Conservation (phyloP, 2,329 filamentous ascomycete species). For the Scedosporium minutisporum region DNA sequence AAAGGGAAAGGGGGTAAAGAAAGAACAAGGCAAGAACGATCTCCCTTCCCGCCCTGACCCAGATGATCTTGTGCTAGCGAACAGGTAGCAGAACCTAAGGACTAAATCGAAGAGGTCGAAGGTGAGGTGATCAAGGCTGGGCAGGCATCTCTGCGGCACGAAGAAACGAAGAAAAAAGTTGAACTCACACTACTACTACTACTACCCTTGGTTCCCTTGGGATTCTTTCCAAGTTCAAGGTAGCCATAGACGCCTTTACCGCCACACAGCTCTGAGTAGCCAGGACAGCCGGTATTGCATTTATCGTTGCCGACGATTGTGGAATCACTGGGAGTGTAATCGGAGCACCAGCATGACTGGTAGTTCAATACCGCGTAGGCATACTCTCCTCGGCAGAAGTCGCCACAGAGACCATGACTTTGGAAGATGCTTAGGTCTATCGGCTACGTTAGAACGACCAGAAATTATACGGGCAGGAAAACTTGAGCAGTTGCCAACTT, state of each 20-base stretch:
- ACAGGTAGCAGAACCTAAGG: background rate
- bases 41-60: background rate
- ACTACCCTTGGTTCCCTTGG: slow-evolving; percentile 34
- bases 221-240: slow-evolving; percentile 40
- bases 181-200: background rate
- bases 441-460: slow-evolving; percentile 2
- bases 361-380: slow-evolving; percentile 61
- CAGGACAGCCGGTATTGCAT: slow-evolving; percentile 55
- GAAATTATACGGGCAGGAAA: background rate
- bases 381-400: slow-evolving; percentile 45
- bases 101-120: background rate
- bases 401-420: slow-evolving; percentile 59
- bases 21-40: background rate
- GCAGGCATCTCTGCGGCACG: background rate
- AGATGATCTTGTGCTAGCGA: too few species aligned
- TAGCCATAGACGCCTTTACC: slow-evolving; percentile 55
- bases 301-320: slow-evolving; percentile 27
- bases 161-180: background rate
- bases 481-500: slow-evolving; percentile 17
- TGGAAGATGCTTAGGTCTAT: slow-evolving; percentile 49
- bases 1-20: background rate
- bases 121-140: background rate
- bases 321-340: slow-evolving; percentile 48
- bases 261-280: slow-evolving; percentile 64
- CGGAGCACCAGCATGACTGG: slow-evolving; percentile 64